A percentile compares a stretch with the other conserved stretches of the same genome.
phyloP scores from a whole-genome alignment of 2,329 filamentous ascomycete genomes.

The Neophaeococcomyces aloes region DNA sequence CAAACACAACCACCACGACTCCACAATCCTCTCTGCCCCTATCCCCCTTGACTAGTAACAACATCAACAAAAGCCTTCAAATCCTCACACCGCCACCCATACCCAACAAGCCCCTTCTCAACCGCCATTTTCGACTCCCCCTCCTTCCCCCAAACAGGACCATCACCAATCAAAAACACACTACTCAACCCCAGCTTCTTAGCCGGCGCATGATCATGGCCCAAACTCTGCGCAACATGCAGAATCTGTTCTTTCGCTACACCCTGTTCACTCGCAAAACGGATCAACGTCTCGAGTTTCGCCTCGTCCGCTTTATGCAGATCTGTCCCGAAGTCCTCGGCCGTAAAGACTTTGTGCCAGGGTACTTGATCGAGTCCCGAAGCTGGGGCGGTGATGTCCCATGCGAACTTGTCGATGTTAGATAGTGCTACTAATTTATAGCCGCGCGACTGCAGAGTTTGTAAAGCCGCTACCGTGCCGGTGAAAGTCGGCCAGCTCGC shows the following conservation, averaged over 20 bases:
- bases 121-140: constrained; percentile 20
- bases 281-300: constrained; percentile 36
- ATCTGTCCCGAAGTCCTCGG: constrained; percentile 58
- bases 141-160: constrained; percentile 20
- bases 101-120: constrained; percentile 19
- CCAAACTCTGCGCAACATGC: constrained; percentile 59
- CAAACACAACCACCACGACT: too few species aligned
- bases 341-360: constrained; percentile 41
- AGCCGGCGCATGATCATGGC: constrained; percentile 57
- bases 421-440: constrained; percentile 49
- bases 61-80: constrained; percentile 10
- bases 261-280: constrained; percentile 43
- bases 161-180: constrained; percentile 40
- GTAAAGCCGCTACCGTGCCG: constrained; percentile 46
- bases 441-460: constrained; percentile 31
- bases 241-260: constrained; percentile 48
- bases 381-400: constrained; percentile 34
- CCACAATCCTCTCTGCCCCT: too few species aligned
- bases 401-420: constrained; percentile 47
- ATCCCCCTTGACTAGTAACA: neutral
- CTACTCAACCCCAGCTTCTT: constrained; percentile 49
- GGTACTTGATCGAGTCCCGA: constrained; percentile 51
- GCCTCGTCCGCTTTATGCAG: constrained; percentile 16
- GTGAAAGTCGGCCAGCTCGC: constrained; percentile 46
- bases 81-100: constrained; percentile 18